These are phyloP conservation scores for Thelonectria blattea DNA, from an alignment of 2,329 filamentous ascomycete genomes.

Conservation along the genomic window DNA sequence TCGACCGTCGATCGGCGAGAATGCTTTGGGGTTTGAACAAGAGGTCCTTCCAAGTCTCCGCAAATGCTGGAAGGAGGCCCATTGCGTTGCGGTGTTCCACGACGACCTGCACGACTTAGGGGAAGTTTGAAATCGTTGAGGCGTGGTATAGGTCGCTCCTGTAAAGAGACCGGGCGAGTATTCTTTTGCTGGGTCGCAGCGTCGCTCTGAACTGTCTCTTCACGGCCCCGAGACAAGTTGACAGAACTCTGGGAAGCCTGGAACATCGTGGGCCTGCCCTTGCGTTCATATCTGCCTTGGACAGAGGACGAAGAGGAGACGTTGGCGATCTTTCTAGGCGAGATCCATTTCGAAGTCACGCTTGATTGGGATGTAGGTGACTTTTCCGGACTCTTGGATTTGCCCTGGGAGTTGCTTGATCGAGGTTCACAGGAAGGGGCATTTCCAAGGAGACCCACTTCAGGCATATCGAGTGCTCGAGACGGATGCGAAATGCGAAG, in stretches of 20 bases:
- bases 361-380: neutral
- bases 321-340: neutral
- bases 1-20: constrained; percentile 1
- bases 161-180: too few relatives aligned
- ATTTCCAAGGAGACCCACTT: constrained; percentile 20
- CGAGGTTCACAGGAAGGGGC: neutral
- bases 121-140: constrained; percentile 5
- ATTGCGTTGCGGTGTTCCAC: neutral
- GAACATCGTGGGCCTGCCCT: neutral
- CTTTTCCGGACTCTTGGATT: neutral
- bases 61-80: constrained; percentile 35
- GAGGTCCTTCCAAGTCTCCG: constrained; percentile 42
- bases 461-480: constrained; percentile 27
- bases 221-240: neutral
- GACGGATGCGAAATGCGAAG: neutral
- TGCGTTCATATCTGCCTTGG: neutral
- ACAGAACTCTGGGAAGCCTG: neutral
- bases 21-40: constrained; percentile 29
- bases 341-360: neutral
- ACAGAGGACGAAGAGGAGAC: neutral
- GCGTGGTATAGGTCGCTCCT: neutral
- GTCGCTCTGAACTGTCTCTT: neutral
- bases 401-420: neutral
- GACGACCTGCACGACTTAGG: constrained; percentile 15
- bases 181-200: neutral